These are phyloP conservation scores for Plasmodium malariae DNA, from an alignment of 169 alveolate species.

Conservation along the genomic window DNA sequence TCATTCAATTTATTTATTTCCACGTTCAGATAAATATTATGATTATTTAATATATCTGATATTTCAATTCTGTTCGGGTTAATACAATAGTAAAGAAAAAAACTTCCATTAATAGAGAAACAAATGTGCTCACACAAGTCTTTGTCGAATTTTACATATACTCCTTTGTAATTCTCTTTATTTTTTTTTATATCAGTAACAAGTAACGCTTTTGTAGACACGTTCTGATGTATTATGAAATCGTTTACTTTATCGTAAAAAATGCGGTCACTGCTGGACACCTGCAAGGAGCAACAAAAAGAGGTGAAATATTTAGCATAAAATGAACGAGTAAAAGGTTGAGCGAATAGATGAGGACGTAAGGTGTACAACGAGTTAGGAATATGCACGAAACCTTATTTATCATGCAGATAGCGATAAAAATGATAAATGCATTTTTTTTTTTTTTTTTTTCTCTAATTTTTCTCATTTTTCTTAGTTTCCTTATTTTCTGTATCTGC, in stretches of 20 bases:
- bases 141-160: conserved; percentile 59
- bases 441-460: no score
- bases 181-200: conserved; percentile 61
- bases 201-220: conserved; percentile 37
- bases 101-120: conserved; percentile 27
- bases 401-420: no score
- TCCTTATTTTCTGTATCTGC: no score
- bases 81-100: conserved; percentile 36
- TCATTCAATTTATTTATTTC: conserved; percentile 57
- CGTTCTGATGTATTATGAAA: conserved; percentile 64
- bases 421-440: no score
- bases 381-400: no score
- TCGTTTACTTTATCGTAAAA: conserved; percentile 73
- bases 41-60: conserved; percentile 52
- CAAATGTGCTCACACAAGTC: conserved; percentile 52
- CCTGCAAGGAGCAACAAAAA: conserved; percentile 1
- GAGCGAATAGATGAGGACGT: no score
- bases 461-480: no score
- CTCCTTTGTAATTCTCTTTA: conserved; percentile 46
- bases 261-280: conserved; percentile 45
- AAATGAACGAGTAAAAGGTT: no score
- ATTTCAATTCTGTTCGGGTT: conserved; percentile 58
- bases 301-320: no score
- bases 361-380: no score
- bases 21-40: conserved; percentile 57